A percentile compares a stretch with the other conserved stretches of the same genome.
These are phyloP conservation scores for Stromatinia cepivora DNA, from an alignment of 2,329 filamentous ascomycete genomes.

Conservation along the genomic window DNA sequence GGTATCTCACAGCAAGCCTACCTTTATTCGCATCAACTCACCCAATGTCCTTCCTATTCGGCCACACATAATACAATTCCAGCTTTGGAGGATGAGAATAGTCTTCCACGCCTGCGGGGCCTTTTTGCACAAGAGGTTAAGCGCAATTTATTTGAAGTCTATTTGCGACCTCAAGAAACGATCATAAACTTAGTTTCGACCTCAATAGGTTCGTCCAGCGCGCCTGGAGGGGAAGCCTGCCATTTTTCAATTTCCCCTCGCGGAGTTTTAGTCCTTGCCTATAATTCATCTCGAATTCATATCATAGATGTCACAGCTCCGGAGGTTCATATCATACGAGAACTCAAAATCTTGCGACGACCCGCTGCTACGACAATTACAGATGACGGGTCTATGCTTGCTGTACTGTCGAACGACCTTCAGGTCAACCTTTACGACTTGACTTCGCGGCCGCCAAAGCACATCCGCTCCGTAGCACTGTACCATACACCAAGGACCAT, in stretches of 20 bases:
- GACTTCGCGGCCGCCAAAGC: constrained; percentile 60
- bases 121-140: constrained; percentile 71
- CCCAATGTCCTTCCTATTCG: constrained; percentile 59
- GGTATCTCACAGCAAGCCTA: constrained; percentile 62
- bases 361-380: constrained; percentile 76
- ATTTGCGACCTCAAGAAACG: constrained; percentile 67
- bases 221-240: constrained; percentile 80
- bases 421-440: constrained; percentile 86
- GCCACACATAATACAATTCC: constrained; percentile 47
- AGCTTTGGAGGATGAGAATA: constrained; percentile 47
- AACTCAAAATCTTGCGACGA: constrained; percentile 76
- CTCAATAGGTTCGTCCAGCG: constrained; percentile 78
- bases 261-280: constrained; percentile 73
- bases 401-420: constrained; percentile 78
- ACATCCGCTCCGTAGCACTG: constrained; percentile 72
- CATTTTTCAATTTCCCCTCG: constrained; percentile 78
- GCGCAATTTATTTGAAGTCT: constrained; percentile 75
- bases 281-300: constrained; percentile 83
- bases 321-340: constrained; percentile 65
- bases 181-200: constrained; percentile 79
- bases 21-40: constrained; percentile 63
- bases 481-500: constrained; percentile 78
- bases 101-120: constrained; percentile 60
- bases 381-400: constrained; percentile 74
- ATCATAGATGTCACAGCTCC: constrained; percentile 67